Base-by-base conservation (phyloP, 2,329 filamentous ascomycete genomes). In the Aspergillus terreus region DNA sequence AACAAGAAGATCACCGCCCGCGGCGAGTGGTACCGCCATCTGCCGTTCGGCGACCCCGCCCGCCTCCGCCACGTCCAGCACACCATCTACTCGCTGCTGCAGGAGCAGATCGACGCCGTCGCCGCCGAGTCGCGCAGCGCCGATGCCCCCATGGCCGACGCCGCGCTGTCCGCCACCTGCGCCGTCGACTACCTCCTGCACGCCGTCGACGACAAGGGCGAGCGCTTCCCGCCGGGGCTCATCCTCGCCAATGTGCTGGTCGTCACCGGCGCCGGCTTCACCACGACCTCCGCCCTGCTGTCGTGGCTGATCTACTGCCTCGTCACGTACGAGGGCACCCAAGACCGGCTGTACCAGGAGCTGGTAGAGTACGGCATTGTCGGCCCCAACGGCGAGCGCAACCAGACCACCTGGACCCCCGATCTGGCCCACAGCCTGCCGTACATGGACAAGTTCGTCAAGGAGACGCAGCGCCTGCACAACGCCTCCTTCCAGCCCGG, bases 401-500 rank as follows among this genome's bases (percentile, higher is more conserved):
- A 73, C n/a, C 57, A 73, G 12, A 78, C 70, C 0, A 59, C 73
- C 36, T 66, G 76, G 41, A 76, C 74, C 1, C 64, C 74, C 1
- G 79, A 81, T 7, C 56, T 75, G 0, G 57, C 57, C 14, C 51
- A 64, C 30, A 49, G 50, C n/a, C 40, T 65, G 41, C 46, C 47
- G 3, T 62, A 59, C 65, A 72, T 82, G 7, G 81, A 83, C 63
- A 76, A 77, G 44, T 82, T 78, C 63, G 69, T 85, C 71, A 85
- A 85, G 65, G 82, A 85, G 63, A 82, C 77, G 1, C 82, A 83
- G 61, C 76, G 82, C 2, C 72, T 74, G 4, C 82, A 85, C 68
- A 85, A 82, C 64, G 80, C 83, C 0, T 81, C 79, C 0, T 85
- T 79, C 68, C 83, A 85, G 58, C 80, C 83, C 0, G 83, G 72